Percentiles rank a stretch among this genome's conserved stretches.
Conservation (phyloP, 352 stramenopile species). For the Phytophthora sp. region DNA sequence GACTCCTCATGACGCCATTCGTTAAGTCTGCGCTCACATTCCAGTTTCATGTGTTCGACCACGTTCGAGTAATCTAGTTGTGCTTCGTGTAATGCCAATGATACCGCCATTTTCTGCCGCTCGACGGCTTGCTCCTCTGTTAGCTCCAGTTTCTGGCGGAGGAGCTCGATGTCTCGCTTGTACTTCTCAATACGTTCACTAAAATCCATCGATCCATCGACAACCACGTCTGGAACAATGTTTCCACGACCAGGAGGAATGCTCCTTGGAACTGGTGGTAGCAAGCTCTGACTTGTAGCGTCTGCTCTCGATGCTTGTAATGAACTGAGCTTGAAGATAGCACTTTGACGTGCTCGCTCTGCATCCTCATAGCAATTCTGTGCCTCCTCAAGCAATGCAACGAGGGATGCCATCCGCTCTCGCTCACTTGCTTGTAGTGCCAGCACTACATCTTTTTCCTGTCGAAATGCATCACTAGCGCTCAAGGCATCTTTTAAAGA, state of each 20-base stretch:
- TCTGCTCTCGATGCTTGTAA: constrained; percentile 48
- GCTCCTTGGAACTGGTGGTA: constrained; percentile 10
- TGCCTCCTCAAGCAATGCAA: constrained; percentile 41
- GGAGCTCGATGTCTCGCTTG: constrained; percentile 73
- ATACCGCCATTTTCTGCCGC: constrained; percentile 58
- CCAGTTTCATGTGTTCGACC: constrained; percentile 54
- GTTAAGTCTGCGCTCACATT: constrained; percentile 55
- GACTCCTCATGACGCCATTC: constrained; percentile 63
- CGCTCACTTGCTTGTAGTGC: constrained; percentile 39
- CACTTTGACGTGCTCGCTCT: constrained; percentile 59
- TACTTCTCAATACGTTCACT: constrained; percentile 60
- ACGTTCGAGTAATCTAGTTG: constrained; percentile 52
- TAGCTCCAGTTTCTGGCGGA: constrained; percentile 59
- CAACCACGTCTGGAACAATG: background rate
- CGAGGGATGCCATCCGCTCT: constrained; percentile 40
- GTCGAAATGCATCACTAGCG: constrained; percentile 27
- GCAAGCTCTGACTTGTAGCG: constrained; percentile 27
- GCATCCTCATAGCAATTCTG: constrained; percentile 59
- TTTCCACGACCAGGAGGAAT: background rate
- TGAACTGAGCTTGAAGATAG: constrained; percentile 71
- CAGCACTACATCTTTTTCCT: constrained; percentile 43
- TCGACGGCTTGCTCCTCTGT: constrained; percentile 58
- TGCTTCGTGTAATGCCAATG: constrained; percentile 49
- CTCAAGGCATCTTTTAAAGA: constrained; percentile 37
- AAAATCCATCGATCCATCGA: constrained; percentile 11